Conservation (phyloP, 768 basidiomycete genomes). For the Russula sp. region DNA sequence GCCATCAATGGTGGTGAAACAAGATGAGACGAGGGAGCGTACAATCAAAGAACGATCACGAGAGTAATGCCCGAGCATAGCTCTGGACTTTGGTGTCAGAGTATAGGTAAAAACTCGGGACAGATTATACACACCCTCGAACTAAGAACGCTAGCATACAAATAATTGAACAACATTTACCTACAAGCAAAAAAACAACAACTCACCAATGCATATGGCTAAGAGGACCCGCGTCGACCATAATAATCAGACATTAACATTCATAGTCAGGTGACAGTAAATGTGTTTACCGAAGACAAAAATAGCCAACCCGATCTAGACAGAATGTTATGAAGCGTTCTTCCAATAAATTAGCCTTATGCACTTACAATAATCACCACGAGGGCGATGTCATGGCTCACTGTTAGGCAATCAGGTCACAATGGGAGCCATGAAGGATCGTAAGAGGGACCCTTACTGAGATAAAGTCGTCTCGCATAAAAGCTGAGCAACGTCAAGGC, state of each 20-base stretch:
- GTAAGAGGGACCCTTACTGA: not conserved
- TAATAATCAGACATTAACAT: not conserved
- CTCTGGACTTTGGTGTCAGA: slow-evolving; percentile 13
- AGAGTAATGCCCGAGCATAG: slow-evolving; percentile 29
- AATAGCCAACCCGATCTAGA: slow-evolving; percentile 28
- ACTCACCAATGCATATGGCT: slow-evolving; percentile 25
- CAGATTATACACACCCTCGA: slow-evolving; percentile 32
- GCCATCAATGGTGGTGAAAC: not conserved
- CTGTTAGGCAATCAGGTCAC: not conserved
- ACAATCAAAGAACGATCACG: slow-evolving; percentile 29
- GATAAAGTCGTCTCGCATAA: slow-evolving; percentile 2
- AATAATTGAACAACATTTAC: not conserved
- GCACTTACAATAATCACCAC: not conserved
- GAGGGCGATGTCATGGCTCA: not conserved
- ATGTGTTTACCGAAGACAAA: slow-evolving; percentile 37
- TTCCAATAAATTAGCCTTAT: too few relatives aligned
- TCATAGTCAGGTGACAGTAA: not conserved
- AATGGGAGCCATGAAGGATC: not conserved
- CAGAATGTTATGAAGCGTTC: not conserved
- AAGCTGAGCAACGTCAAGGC: not conserved
- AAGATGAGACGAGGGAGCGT: slow-evolving; percentile 11
- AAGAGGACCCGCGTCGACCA: not conserved
- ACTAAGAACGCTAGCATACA: slow-evolving; percentile 37
- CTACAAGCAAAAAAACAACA: not conserved
- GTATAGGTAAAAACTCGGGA: not conserved